Base-by-base conservation (phyloP, 192 early-diverging fungal species). In the Podochytrium sp. region DNA sequence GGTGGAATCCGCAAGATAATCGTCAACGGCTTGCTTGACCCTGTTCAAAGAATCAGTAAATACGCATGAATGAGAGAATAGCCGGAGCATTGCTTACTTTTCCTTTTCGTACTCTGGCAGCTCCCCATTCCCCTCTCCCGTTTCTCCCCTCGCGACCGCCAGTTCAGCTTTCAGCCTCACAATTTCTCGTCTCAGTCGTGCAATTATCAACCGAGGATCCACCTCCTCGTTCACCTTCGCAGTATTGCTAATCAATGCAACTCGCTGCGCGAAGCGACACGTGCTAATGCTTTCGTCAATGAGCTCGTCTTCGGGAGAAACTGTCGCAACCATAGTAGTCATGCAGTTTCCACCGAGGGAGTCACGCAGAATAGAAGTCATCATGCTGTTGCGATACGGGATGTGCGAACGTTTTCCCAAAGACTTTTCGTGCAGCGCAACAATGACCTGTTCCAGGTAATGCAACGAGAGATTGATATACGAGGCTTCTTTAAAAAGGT, bases 241-340 rank as follows among this genome's bases (percentile, higher is more conserved):
- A 30, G 71, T 72, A 73, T 90, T 90, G 32, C 81, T 66, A 33
- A 89, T 86, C 57, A 88, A 68, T 4, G 88, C 86, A 1, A 90
- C 88, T 4, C 88, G 78, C 64, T 89, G 85, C 2, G 88, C 86
- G 71, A 90, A 90, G 20, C 88, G 76, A 53, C 88, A 90, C 1
- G 87, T 90, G n/a, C 87, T 87, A 14, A 90, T 89, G 47, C 84
- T 86, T 84, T 90, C 88, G 81, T 90, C 88, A 62, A 90, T 85
- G 30, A 88, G 78, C 53, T 82, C 73, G 34, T 85, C 85, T 59
- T 90, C 88, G 20, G 81, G 84, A 0, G 85, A 85, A 3, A 85
- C 67, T 1, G 87, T 90, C 2, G 88, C 84, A 61, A 90, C 79
- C 87, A 90, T 89, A 7, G 82, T 82, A 0, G 88, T 90, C 71